Evolutionary conservation across 345 rosid genomes (phyloP).

Genomic region (Linum usitatissimum): DNA sequence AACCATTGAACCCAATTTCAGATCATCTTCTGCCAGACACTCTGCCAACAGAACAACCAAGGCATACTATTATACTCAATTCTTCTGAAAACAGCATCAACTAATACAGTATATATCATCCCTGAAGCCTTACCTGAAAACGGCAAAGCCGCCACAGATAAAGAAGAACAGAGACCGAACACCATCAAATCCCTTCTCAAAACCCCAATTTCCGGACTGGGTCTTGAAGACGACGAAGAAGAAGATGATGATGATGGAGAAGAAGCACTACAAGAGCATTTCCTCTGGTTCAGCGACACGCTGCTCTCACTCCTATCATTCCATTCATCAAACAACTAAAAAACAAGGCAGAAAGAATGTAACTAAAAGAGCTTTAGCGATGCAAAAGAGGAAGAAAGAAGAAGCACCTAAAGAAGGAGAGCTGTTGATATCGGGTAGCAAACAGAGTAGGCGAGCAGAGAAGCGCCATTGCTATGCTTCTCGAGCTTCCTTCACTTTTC

Average conservation of each 20-base stretch:
- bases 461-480: slow-evolving; percentile 11
- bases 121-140: slow-evolving; percentile 31
- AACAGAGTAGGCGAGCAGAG: slow-evolving; percentile 7
- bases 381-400: background rate
- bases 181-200: slow-evolving; percentile 60
- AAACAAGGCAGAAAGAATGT: no score
- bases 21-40: slow-evolving; percentile 40
- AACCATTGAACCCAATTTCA: slow-evolving; percentile 43
- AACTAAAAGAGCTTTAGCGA: background rate
- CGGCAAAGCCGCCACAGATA: slow-evolving; percentile 35
- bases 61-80: slow-evolving; percentile 1
- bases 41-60: slow-evolving; percentile 27
- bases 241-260: slow-evolving; percentile 13
- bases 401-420: slow-evolving; percentile 1
- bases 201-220: slow-evolving; percentile 25
- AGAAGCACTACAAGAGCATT: slow-evolving; percentile 11
- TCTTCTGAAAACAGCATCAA: background rate
- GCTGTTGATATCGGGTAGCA: background rate
- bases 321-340: background rate
- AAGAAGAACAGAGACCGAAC: slow-evolving; percentile 52
- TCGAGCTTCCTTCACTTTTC: background rate
- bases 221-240: slow-evolving; percentile 17
- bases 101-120: background rate
- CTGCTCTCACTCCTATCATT: slow-evolving; percentile 27
- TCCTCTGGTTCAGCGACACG: slow-evolving; percentile 27